Evolutionary conservation across 495 filamentous ascomycete genomes (phyloP).

Genomic region (Evernia prunastri): DNA sequence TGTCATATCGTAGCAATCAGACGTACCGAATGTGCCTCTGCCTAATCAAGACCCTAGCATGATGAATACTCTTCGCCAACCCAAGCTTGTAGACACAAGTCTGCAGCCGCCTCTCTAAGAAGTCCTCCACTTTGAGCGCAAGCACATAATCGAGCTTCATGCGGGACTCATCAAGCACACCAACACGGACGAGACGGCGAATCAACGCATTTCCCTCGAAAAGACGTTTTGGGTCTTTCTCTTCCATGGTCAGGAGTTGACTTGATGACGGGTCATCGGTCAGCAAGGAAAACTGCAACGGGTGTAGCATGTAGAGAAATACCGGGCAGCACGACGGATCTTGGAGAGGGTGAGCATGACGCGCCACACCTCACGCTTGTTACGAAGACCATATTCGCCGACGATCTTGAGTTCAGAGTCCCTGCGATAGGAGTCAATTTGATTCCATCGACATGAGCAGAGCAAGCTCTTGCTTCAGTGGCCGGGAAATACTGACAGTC

Average conservation of each 20-base stretch:
- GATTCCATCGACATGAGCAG: constrained; percentile 82
- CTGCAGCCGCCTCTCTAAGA: constrained; percentile 98
- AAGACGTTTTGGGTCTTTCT: constrained; percentile 99
- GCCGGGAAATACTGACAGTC: constrained; percentile 91
- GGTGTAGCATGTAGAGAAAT: constrained; percentile 36
- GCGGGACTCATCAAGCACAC: constrained; percentile 98
- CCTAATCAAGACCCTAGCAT: constrained; percentile 97
- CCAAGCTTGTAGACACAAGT: constrained; percentile 99
- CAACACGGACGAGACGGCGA: constrained; percentile 98
- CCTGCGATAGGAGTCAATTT: constrained; percentile 50
- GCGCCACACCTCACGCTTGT: constrained; percentile 99
- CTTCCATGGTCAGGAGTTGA: constrained; percentile 98
- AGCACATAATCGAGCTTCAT: constrained; percentile 99
- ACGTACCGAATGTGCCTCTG: constrained; percentile 89
- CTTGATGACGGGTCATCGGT: constrained; percentile 36
- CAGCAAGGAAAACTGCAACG: neutral
- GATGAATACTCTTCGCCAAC: constrained; percentile 99
- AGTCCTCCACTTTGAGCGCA: constrained; percentile 95
- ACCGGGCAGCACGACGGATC: constrained; percentile 99
- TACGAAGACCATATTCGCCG: constrained; percentile 96
- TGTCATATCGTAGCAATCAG: neutral
- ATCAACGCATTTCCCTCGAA: constrained; percentile 99
- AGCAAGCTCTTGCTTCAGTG: constrained; percentile 97
- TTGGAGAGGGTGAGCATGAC: constrained; percentile 98
- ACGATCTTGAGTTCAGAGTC: constrained; percentile 99